phyloP scores from a whole-genome alignment of 805 yeast genomes.

The Nakazawaea sp. region DNA sequence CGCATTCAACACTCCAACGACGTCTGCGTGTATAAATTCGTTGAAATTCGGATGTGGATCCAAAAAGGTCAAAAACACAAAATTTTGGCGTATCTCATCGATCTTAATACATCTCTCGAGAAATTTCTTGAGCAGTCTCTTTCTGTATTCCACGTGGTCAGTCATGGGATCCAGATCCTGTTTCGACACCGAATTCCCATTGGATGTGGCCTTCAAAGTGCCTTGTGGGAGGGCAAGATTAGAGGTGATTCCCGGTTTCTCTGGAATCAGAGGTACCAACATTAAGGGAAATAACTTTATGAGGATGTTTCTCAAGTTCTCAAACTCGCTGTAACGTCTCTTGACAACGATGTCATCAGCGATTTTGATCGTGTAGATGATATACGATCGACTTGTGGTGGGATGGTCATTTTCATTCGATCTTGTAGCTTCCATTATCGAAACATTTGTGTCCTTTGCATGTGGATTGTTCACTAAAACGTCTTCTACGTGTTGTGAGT shows the following conservation, averaged over 20 bases:
- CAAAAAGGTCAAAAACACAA: conserved; percentile 67
- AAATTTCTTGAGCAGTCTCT: conserved; percentile 69
- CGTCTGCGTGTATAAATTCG: conserved; percentile 59
- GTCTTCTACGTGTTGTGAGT: conserved; percentile 10
- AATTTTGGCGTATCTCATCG: conserved; percentile 46
- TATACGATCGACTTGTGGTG: conserved; percentile 53
- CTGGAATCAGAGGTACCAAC: conserved; percentile 91
- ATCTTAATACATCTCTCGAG: conserved; percentile 67
- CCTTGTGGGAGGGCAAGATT: conserved; percentile 12
- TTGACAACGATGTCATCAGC: conserved; percentile 54
- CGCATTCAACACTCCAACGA: conserved; percentile 43
- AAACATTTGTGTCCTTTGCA: conserved; percentile 12
- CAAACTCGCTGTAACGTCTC: conserved; percentile 90
- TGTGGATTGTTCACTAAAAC: conserved; percentile 3
- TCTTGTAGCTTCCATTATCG: conserved; percentile 77
- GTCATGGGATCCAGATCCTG: conserved; percentile 6
- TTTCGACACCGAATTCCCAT: background rate
- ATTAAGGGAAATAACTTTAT: conserved; percentile 71
- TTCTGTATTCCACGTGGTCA: conserved; percentile 48
- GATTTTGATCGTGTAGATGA: conserved; percentile 76
- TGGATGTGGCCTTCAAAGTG: background rate
- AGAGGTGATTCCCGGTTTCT: conserved; percentile 56
- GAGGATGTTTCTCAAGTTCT: conserved; percentile 66
- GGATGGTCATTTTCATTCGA: conserved; percentile 57
- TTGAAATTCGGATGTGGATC: conserved; percentile 84